These are phyloP conservation scores for Fremontodendron californicum DNA, from an alignment of 345 rosid genomes.

Conservation along the genomic window DNA sequence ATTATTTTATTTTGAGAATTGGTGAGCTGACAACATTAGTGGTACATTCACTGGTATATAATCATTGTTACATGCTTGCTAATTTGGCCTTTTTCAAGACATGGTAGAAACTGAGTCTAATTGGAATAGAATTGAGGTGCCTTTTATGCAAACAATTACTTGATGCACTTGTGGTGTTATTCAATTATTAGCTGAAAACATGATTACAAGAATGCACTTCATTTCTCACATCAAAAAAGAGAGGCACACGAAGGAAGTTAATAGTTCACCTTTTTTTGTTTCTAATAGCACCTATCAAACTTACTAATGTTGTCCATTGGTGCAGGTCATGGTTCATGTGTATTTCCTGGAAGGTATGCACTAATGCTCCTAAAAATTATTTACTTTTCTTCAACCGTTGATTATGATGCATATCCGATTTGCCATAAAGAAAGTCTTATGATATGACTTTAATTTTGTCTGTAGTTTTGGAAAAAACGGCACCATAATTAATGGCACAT, in stretches of 20 bases:
- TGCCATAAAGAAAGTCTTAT: constrained; percentile 2
- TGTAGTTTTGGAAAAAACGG: constrained; percentile 71
- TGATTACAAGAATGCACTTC: not conserved
- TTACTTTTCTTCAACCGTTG: not conserved
- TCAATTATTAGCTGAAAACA: not conserved
- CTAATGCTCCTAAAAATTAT: constrained; percentile 9
- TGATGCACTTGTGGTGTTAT: not conserved
- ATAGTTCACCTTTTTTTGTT: not conserved
- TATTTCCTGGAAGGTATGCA: constrained; percentile 75
- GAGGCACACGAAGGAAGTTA: not conserved
- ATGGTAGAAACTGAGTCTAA: not conserved
- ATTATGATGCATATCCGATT: not conserved
- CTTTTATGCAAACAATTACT: not conserved
- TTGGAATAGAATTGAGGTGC: not conserved
- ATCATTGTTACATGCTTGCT: not conserved
- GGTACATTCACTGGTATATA: not conserved
- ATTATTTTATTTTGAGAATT: not conserved
- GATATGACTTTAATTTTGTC: constrained; percentile 13
- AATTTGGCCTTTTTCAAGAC: not conserved
- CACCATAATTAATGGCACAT: constrained; percentile 52
- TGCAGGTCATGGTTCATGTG: constrained; percentile 80
- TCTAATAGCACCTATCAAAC: not conserved
- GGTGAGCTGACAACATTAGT: not conserved
- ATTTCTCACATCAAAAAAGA: not conserved
- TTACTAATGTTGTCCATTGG: constrained; percentile 15